Percentiles rank a stretch among this genome's conserved stretches.
Evolutionary conservation across 2,329 filamentous ascomycete species (phyloP).

Genomic region (Stachybotrys chartarum): DNA sequence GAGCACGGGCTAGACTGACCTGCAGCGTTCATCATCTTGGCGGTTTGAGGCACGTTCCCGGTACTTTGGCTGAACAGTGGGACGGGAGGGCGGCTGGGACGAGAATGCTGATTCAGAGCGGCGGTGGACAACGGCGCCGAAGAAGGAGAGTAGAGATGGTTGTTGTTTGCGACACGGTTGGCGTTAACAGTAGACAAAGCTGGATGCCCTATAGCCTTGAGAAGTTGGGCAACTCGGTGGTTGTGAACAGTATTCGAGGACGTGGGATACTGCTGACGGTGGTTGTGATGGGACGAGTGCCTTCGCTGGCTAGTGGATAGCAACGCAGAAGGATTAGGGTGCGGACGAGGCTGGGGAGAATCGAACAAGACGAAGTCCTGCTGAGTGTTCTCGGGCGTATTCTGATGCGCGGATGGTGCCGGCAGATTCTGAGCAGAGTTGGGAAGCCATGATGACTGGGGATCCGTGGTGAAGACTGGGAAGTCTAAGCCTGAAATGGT

Average conservation of each 20-base stretch:
- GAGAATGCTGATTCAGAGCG: constrained; percentile 48
- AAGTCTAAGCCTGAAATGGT: constrained; percentile 60
- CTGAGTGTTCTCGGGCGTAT: constrained; percentile 42
- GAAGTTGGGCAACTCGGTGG: constrained; percentile 51
- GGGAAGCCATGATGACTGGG: constrained; percentile 74
- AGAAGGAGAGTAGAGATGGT: constrained; percentile 57
- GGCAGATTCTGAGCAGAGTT: constrained; percentile 57
- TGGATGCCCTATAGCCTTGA: constrained; percentile 50
- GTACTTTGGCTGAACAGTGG: constrained; percentile 61
- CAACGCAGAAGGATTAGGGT: constrained; percentile 28
- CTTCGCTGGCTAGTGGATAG: constrained; percentile 34
- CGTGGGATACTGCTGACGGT: constrained; percentile 31
- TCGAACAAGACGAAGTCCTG: constrained; percentile 78
- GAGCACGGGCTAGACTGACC: constrained; percentile 16
- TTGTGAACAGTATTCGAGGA: constrained; percentile 38
- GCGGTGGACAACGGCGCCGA: constrained; percentile 55
- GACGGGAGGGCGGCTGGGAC: constrained; percentile 57
- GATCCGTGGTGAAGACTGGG: constrained; percentile 78
- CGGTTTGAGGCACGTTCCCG: constrained; percentile 40
- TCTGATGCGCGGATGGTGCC: constrained; percentile 53
- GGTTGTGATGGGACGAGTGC: constrained; percentile 37
- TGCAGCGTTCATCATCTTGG: constrained; percentile 38
- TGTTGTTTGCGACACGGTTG: constrained; percentile 42
- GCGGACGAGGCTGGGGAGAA: constrained; percentile 33
- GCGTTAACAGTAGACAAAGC: constrained; percentile 47